Evolutionary conservation across 2,329 filamentous ascomycete genomes (phyloP).

Genomic region (Pseudogymnoascus sp.): DNA sequence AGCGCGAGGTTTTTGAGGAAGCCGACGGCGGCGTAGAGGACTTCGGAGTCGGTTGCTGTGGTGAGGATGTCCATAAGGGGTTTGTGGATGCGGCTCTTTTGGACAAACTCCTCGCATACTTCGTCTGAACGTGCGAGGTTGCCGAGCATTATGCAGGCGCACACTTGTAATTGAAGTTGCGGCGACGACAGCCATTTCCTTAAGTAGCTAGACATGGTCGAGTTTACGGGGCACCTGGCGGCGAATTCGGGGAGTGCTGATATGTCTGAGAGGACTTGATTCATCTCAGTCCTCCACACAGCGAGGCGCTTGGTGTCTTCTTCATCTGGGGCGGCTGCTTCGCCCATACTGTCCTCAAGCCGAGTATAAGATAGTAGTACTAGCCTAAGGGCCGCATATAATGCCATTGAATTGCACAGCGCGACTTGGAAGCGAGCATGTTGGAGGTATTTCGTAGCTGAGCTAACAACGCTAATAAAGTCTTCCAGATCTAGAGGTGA

Average conservation of each 20-base stretch:
- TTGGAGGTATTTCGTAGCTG: slow-evolving; percentile 49
- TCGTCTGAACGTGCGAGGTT: slow-evolving; percentile 54
- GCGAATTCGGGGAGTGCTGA: slow-evolving; percentile 43
- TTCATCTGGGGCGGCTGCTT: slow-evolving; percentile 21
- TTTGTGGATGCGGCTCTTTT: slow-evolving; percentile 35
- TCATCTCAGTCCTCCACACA: slow-evolving; percentile 42
- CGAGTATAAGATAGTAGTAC: slow-evolving; percentile 42
- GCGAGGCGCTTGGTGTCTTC: slow-evolving; percentile 43
- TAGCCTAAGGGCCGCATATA: slow-evolving; percentile 38
- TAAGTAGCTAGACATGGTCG: slow-evolving; percentile 35
- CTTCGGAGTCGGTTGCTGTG: slow-evolving; percentile 38
- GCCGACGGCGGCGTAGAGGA: slow-evolving; percentile 49
- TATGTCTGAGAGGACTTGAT: slow-evolving; percentile 43
- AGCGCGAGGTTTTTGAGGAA: slow-evolving; percentile 60
- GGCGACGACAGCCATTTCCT: slow-evolving; percentile 39
- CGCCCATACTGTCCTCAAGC: slow-evolving; percentile 30
- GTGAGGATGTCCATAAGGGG: slow-evolving; percentile 40
- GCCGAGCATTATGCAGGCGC: slow-evolving; percentile 53
- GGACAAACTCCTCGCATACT: slow-evolving; percentile 43
- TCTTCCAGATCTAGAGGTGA: slow-evolving; percentile 43
- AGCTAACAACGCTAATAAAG: slow-evolving; percentile 44
- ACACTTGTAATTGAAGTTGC: slow-evolving; percentile 42
- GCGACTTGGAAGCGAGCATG: slow-evolving; percentile 43
- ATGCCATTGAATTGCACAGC: slow-evolving; percentile 32
- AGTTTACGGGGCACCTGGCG: slow-evolving; percentile 35